Evolutionary conservation across 352 stramenopile species (phyloP).

Genomic region (Globisporangium spiculum): DNA sequence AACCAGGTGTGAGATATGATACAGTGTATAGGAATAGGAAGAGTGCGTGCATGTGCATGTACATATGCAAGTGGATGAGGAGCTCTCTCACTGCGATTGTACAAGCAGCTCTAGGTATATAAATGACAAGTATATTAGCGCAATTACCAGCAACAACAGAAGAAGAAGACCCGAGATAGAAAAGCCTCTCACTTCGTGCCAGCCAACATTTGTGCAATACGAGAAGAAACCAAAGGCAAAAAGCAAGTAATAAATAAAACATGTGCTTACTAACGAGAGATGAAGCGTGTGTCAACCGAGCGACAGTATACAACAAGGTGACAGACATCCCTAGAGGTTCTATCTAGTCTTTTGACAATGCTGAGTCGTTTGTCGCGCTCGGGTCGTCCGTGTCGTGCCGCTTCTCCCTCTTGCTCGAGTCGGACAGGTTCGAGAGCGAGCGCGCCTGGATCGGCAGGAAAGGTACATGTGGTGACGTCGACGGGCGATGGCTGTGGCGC

Average conservation of each 20-base stretch:
- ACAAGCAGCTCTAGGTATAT: not conserved
- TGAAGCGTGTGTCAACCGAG: not conserved
- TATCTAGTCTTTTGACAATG: not conserved
- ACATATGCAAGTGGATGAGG: not conserved
- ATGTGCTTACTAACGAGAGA: not conserved
- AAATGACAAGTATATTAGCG: not conserved
- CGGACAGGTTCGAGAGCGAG: conserved; percentile 5
- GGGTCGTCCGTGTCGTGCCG: not conserved
- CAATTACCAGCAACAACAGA: not conserved
- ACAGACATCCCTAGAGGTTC: not conserved
- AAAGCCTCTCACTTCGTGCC: not conserved
- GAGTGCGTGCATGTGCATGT: not conserved
- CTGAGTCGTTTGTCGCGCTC: not conserved
- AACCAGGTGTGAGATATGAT: not conserved
- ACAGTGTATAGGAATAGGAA: not conserved
- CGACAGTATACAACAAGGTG: not conserved
- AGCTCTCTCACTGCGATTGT: not conserved
- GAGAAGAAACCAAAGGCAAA: not conserved
- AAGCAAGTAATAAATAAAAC: not conserved
- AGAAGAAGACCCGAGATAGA: not conserved
- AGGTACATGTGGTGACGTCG: not conserved
- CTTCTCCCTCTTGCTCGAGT: conserved; percentile 1
- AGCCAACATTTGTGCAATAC: too few relatives aligned
- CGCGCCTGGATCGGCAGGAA: not conserved
- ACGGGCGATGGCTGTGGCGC: conserved; percentile 12